These are phyloP conservation scores for Russula olivacea DNA, from an alignment of 768 basidiomycete genomes.

Conservation along the genomic window DNA sequence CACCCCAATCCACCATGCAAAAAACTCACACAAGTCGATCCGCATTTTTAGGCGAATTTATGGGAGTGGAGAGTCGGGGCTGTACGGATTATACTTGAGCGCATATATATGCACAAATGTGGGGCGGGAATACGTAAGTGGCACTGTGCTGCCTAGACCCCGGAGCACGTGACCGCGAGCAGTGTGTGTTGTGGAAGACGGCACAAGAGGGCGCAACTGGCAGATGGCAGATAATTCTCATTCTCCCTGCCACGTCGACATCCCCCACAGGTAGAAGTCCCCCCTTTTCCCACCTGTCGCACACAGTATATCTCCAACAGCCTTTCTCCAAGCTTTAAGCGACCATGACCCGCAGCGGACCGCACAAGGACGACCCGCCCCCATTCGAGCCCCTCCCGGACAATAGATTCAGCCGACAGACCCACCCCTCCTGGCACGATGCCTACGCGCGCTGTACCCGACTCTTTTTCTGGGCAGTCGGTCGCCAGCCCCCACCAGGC, in stretches of 20 bases:
- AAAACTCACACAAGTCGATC: too few relatives aligned
- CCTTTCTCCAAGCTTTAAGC: neutral
- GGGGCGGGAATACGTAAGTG: neutral
- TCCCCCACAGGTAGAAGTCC: neutral
- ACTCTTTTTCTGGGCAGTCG: slow-evolving; percentile 23
- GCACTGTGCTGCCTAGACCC: neutral
- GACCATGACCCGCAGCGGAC: slow-evolving; percentile 6
- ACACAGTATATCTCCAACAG: neutral
- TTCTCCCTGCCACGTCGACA: neutral
- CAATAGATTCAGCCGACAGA: slow-evolving; percentile 10
- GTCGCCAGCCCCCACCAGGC: slow-evolving; percentile 14
- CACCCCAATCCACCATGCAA: too few relatives aligned
- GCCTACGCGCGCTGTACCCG: slow-evolving; percentile 15
- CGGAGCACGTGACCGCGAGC: neutral
- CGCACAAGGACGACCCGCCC: neutral
- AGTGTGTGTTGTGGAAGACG: neutral
- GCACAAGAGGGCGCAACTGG: neutral
- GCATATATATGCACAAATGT: too few relatives aligned
- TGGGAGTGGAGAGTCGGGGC: too few relatives aligned
- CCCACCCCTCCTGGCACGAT: slow-evolving; percentile 16
- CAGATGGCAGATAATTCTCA: neutral
- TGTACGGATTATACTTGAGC: too few relatives aligned
- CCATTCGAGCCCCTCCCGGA: slow-evolving; percentile 20
- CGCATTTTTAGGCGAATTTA: too few relatives aligned
- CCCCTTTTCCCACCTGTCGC: neutral